A percentile compares a stretch with the other conserved stretches of the same genome.
These are phyloP conservation scores for Coniochaeta sp. DNA, from an alignment of 2,329 filamentous ascomycete genomes.

Conservation along the genomic window DNA sequence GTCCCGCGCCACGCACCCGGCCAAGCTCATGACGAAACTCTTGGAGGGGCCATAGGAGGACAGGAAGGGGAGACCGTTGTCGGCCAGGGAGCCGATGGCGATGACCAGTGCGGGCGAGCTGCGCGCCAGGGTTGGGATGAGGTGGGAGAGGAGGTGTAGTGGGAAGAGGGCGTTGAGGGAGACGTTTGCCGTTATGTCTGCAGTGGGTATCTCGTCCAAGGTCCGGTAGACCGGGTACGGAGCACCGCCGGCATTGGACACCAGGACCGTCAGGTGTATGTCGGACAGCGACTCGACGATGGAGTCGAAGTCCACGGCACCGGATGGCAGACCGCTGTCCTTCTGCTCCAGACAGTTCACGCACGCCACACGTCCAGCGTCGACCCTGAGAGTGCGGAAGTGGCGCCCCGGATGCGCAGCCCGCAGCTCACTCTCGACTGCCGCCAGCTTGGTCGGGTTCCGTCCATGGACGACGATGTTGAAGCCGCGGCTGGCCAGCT, in stretches of 20 bases:
- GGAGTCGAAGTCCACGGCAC: constrained; percentile 13
- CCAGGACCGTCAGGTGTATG: constrained; percentile 40
- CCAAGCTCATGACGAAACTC: constrained; percentile 8
- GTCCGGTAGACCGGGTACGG: constrained; percentile 20
- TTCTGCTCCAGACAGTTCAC: background rate
- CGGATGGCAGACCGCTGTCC: constrained; percentile 6
- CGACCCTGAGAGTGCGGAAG: constrained; percentile 33
- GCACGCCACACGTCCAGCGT: constrained; percentile 23
- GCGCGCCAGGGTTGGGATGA: constrained; percentile 34
- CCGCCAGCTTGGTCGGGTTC: constrained; percentile 37
- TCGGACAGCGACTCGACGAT: constrained; percentile 19
- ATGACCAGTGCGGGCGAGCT: constrained; percentile 20
- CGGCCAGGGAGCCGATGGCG: constrained; percentile 39
- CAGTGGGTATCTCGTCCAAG: constrained; percentile 23
- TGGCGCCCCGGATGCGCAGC: constrained; percentile 27
- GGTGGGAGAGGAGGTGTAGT: constrained; percentile 34
- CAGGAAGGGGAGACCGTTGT: constrained; percentile 38
- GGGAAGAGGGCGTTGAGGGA: constrained; percentile 40
- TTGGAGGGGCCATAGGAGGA: constrained; percentile 22
- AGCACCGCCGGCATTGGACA: constrained; percentile 49
- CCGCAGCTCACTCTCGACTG: constrained; percentile 29
- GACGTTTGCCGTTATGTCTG: constrained; percentile 21
- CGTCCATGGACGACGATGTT: constrained; percentile 52
- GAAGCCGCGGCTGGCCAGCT: constrained; percentile 44
- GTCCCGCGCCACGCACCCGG: constrained; percentile 10